Base-by-base conservation (phyloP, 495 filamentous ascomycete species). In the Aspergillus indologenus region DNA sequence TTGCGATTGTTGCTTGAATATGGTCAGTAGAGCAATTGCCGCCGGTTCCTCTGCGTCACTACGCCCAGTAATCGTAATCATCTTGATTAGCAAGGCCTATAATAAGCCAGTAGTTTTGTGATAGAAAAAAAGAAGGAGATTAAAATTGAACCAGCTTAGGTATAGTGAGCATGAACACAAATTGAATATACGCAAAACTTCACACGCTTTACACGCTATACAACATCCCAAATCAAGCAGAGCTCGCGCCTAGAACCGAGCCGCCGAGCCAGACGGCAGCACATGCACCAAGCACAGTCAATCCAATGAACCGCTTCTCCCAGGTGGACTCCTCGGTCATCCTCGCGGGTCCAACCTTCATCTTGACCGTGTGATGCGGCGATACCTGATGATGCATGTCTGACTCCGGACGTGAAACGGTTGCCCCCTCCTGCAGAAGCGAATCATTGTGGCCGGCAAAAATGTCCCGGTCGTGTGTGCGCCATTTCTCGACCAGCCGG, bases 271-370 rank as follows among this genome's bases (percentile, higher is more conserved):
- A 92, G 18, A 88, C 68, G n/a, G 83, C 78, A 15, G 83, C 82
- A 62, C 86, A 90, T 18, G 81, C 86, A 22, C 83, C 82, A 22
- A 92, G 69, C 9, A 87, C 82, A 34, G 83, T 82, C 17, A 82
- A 78, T 4, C 88, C 88, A 19, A 85, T 73, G 8, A 87, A 62
- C 63, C 88, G 88, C 73, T 89, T 92, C 20, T 80, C 77, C 84
- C 86, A 91, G 72, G 82, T 85, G 53, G 78, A 78, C 31, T 88
- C 84, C 53, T 86, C 83, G 19, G 82, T 80, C 64, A 90, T 78
- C 23, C 84, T 85, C 53, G 85, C 87, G 4, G 87, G 83, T 26
- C 77, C 78, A 50, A 75, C 72, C 44, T 69, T 75, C 49, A 69
- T 79, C 54, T 68, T 67, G 17, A 63, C 57, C 1, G 59, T 47